Base-by-base conservation (phyloP, 2,329 filamentous ascomycete species). In the Chaetoscypha palmicola region DNA sequence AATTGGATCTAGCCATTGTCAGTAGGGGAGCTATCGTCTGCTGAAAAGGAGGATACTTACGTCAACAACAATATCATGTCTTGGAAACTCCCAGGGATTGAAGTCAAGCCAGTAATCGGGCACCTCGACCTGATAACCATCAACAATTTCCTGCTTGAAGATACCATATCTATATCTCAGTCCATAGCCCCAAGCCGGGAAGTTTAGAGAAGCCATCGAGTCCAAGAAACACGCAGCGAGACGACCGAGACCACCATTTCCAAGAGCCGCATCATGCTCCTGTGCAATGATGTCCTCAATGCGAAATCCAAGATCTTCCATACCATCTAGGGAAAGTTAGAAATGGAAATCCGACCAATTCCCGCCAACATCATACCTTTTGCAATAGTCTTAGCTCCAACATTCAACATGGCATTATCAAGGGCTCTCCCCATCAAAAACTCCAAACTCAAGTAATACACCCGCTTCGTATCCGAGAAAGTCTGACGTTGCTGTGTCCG, bases 41-140 rank as follows among this genome's bases (percentile, higher is more conserved):
- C 14, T 75, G 38, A 14, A 44, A 23, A 21, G 21, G 32, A 9
- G 19, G 7, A 32, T 31, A 62, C 76, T 68, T 60, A 81, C 77
- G 66, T 97, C 87, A 19, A 98, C 90, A 2, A 85, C 90, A 49
- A 98, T 86, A 62, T 98, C 92, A 64, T 96, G 88, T 54, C 92
- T 78, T 32, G 90, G 89, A 60, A 97, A 98, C 64, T 98, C 92
- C 92, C 92, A 98, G 1, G 92, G 92, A 67, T 98, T 98, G 68
- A 97, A 96, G 64, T 97, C 92, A 42, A 98, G 79, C 92, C 92
- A 98, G 69, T 98, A 97, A 65, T 98, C 92, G 16, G 92, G 92
- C 47, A 97, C 86, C 63, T 98, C 92, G 52, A 98, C 89, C 67
- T 98, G 92, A 64, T 96, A 98, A 46, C 92, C 92, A 60, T 97